These are phyloP conservation scores for Raffaelea albimanens DNA, from an alignment of 2,329 filamentous ascomycete species.

Conservation along the genomic window DNA sequence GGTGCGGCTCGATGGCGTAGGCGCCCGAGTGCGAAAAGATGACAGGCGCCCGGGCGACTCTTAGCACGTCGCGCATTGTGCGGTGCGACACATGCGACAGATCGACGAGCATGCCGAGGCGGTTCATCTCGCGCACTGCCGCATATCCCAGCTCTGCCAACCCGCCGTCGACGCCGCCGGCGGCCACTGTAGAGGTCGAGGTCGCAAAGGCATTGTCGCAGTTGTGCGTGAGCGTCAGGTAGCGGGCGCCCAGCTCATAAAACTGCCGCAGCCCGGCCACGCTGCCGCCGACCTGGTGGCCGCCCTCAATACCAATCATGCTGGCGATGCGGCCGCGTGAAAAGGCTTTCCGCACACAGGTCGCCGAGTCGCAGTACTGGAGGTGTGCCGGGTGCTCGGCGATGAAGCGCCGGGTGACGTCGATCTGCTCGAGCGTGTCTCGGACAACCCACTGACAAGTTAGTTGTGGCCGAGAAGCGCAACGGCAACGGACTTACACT, in stretches of 20 bases:
- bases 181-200: conserved; percentile 18
- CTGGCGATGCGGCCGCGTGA: conserved; percentile 22
- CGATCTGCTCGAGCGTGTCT: background rate
- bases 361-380: conserved; percentile 17
- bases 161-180: conserved; percentile 9
- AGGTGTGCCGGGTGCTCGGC: conserved; percentile 12
- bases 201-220: conserved; percentile 23
- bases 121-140: conserved; percentile 20
- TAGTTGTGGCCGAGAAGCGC: background rate
- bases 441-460: background rate
- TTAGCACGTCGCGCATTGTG: conserved; percentile 12
- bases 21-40: conserved; percentile 12
- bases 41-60: conserved; percentile 10
- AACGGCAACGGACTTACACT: conserved; percentile 10
- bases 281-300: conserved; percentile 24
- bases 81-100: conserved; percentile 12
- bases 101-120: conserved; percentile 18
- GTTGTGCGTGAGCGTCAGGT: conserved; percentile 26
- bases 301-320: conserved; percentile 28
- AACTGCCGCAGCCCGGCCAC: conserved; percentile 24
- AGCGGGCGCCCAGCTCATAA: conserved; percentile 25
- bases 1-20: conserved; percentile 13
- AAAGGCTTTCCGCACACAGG: conserved; percentile 21
- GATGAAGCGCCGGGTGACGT: background rate
- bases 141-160: conserved; percentile 14